Evolutionary conservation across 768 basidiomycete genomes (phyloP).

Genomic region (Leccinum subgranulosum): DNA sequence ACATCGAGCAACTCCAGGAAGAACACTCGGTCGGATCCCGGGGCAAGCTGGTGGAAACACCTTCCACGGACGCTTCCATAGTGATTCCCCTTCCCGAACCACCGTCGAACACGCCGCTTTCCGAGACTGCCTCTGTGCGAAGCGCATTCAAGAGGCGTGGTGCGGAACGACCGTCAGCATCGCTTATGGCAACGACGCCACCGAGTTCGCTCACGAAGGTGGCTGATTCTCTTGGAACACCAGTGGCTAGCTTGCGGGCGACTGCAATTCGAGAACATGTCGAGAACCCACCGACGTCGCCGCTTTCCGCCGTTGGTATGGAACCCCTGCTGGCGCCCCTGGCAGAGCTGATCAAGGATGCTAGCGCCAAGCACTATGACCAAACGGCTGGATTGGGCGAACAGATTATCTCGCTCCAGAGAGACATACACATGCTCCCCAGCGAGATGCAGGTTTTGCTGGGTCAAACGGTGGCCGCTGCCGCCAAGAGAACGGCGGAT

Average conservation of each 20-base stretch:
- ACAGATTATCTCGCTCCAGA: constrained; percentile 33
- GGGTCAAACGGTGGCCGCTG: constrained; percentile 1
- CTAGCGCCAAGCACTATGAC: constrained; percentile 35
- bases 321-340: constrained; percentile 25
- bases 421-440: constrained; percentile 29
- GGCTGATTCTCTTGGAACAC: neutral
- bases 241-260: constrained; percentile 8
- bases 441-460: constrained; percentile 23
- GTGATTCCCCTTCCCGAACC: constrained; percentile 22
- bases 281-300: constrained; percentile 14
- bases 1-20: constrained; percentile 24
- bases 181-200: constrained; percentile 1
- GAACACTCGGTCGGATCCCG: neutral
- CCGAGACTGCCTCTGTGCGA: constrained; percentile 15
- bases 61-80: constrained; percentile 23
- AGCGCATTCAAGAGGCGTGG: constrained; percentile 22
- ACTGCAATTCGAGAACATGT: constrained; percentile 17
- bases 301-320: constrained; percentile 3
- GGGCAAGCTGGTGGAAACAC: constrained; percentile 7
- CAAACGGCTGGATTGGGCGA: constrained; percentile 33
- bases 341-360: constrained; percentile 34
- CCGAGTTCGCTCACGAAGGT: constrained; percentile 11
- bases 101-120: constrained; percentile 2
- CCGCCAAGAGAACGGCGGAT: constrained; percentile 1
- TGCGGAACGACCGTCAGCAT: neutral